Evolutionary conservation across 257 asterid species (phyloP).

Genomic region (Gentiana macrophylla): DNA sequence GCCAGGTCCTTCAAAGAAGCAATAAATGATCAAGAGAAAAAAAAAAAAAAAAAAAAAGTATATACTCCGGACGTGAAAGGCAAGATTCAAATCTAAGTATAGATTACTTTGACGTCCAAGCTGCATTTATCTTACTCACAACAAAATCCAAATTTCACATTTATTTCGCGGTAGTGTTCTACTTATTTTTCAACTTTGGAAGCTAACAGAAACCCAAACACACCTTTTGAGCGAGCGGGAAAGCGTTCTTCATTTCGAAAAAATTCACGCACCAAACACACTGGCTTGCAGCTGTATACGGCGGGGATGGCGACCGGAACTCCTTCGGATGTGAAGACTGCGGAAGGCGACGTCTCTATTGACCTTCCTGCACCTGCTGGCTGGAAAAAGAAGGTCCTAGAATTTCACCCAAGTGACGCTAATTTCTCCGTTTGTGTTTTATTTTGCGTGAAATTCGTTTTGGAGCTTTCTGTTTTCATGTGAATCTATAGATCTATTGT

Average conservation of each 20-base stretch:
- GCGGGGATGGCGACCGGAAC: neutral
- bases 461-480: too few species aligned
- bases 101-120: conserved; percentile 8
- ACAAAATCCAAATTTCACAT: too few species aligned
- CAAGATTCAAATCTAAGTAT: conserved; percentile 1
- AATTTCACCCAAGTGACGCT: too few species aligned
- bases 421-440: too few species aligned
- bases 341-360: conserved; percentile 23
- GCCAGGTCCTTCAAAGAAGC: too few species aligned
- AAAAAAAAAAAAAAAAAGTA: too few species aligned
- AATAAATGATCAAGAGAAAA: too few species aligned
- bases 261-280: neutral
- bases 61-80: conserved; percentile 5
- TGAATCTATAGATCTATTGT: too few species aligned
- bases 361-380: conserved; percentile 53
- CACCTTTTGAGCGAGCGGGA: conserved; percentile 4
- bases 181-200: neutral
- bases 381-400: conserved; percentile 41
- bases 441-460: too few species aligned
- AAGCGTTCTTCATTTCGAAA: conserved; percentile 8
- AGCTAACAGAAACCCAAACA: too few species aligned
- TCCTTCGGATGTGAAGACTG: neutral
- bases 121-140: neutral
- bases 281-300: too few species aligned
- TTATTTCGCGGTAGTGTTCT: too few species aligned